Conservation (phyloP, 306 rosid species). For the Cicer arietinum region DNA sequence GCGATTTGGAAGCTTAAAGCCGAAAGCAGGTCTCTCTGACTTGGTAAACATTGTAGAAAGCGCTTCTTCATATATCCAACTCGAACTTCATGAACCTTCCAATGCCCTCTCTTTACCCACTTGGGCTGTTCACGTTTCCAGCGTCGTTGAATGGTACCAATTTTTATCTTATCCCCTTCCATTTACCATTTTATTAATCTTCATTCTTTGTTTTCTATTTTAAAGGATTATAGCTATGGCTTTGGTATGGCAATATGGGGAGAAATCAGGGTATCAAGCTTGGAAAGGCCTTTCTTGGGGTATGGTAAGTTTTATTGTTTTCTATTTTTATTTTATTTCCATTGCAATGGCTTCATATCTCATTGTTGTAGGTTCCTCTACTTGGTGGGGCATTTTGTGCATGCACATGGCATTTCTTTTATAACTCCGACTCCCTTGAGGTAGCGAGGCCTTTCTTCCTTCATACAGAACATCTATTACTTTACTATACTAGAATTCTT, state of each 20-base stretch:
- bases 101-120: constrained; percentile 97
- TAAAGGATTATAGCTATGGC: constrained; percentile 89
- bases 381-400: constrained; percentile 97
- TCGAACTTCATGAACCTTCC: constrained; percentile 73
- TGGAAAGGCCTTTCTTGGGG: constrained; percentile 99
- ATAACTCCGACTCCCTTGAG: constrained; percentile 88
- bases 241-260: constrained; percentile 94
- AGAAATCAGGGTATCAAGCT: constrained; percentile 71
- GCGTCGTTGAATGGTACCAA: constrained; percentile 79
- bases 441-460: constrained; percentile 46
- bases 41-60: constrained; percentile 59
- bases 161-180: background rate
- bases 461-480: background rate
- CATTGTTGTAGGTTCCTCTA: constrained; percentile 74
- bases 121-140: constrained; percentile 93
- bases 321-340: constrained; percentile 3
- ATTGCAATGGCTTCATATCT: background rate
- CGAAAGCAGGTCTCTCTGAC: constrained; percentile 52
- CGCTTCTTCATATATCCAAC: constrained; percentile 60
- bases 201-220: constrained; percentile 21
- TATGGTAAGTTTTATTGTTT: constrained; percentile 63
- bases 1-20: constrained; percentile 27
- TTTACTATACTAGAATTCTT: constrained; percentile 9
- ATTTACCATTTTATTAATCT: background rate
- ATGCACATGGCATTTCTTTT: constrained; percentile 98